Evolutionary conservation across 257 asterid species (phyloP), one percentile per base, ranked within the genome.

Genomic region (Apocynum venetum): DNA sequence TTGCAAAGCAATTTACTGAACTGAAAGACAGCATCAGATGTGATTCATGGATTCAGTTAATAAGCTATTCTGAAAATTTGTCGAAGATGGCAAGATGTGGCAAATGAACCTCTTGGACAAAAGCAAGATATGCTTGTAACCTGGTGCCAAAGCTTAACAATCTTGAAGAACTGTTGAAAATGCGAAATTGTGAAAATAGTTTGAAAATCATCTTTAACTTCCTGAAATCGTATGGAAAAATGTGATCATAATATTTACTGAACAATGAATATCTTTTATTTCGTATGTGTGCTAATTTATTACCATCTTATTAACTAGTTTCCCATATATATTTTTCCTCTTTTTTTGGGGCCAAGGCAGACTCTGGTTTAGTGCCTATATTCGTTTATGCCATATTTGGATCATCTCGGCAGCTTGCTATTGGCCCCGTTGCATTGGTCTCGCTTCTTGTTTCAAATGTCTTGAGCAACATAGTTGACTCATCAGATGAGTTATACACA

Each of bases 381-480:
- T 96, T 96, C 82, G 88, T 91, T 75, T 96, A 96, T 77, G 90
- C 97, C 77, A 76, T 96, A 84, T 93, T 96, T 73, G 99, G 99
- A 61, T 96, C 99, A 51, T 96, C 99, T 76, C 97, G 99, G 74
- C 99, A 96, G 91, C 97, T 96, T 82, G 99, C 99, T 38, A 96
- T 96, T 48, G 99, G 99, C 65, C 99, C 99, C 11, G 99, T 96
- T 77, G 99, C 99, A 71, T 81, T 96, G 88, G 92, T 96, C 9
- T 96, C 99, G 74, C 96, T 96, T 83, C 89, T 96, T 77, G 98
- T 91, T 68, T 96, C 99, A 65, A 96, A 96, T 84, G 94, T 93
- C 66, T 81, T 96, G 91, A 86, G 97, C 77, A 81, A 84, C 84
- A 91, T 93, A 76, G 97, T 89, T 63, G 93, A 89, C 83, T 84